Evolutionary conservation across 2,329 filamentous ascomycete genomes (phyloP).

Genomic region (Colletotrichum sp.): DNA sequence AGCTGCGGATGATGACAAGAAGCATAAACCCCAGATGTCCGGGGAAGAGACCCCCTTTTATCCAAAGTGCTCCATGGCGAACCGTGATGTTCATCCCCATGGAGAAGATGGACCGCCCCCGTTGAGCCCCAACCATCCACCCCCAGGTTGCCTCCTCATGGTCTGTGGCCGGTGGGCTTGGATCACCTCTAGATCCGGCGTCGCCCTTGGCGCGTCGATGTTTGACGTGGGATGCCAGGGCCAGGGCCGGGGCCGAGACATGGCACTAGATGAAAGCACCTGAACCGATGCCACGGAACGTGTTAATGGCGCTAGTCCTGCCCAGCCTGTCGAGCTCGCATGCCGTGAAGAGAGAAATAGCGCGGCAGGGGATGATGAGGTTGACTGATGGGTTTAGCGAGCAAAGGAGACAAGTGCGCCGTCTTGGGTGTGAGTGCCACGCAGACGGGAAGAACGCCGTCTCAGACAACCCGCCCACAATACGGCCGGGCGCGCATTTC

Average conservation of each 20-base stretch:
- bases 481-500: conserved; percentile 9
- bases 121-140: conserved; percentile 4
- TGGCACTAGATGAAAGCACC: not conserved
- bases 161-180: not conserved
- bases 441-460: conserved; percentile 6
- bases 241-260: not conserved
- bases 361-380: not conserved
- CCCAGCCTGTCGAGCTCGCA: not conserved
- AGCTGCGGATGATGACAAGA: conserved; percentile 1
- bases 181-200: not conserved
- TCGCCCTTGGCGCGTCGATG: not conserved
- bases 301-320: not conserved
- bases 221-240: not conserved
- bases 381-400: not conserved
- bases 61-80: not conserved
- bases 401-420: not conserved
- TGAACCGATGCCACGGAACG: not conserved
- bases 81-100: not conserved
- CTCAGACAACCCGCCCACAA: not conserved
- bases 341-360: not conserved
- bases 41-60: not conserved
- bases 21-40: not conserved
- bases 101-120: not conserved
- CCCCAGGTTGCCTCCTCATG: not conserved
- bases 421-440: not conserved